These are phyloP conservation scores for Thoreauomyces humboldtii DNA, from an alignment of 192 early-diverging fungal species.

Conservation along the genomic window DNA sequence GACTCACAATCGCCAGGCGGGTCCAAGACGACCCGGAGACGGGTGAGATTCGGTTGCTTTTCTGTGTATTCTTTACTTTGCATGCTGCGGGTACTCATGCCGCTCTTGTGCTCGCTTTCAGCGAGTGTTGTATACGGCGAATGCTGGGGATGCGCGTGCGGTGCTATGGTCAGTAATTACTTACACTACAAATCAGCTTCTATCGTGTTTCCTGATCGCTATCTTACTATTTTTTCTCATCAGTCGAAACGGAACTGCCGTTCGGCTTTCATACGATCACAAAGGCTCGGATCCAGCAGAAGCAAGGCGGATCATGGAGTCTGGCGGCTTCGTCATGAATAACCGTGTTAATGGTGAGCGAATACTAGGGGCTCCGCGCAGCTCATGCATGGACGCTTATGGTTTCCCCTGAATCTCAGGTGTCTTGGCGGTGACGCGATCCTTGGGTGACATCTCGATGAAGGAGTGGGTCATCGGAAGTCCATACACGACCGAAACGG, in stretches of 20 bases:
- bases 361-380: background rate
- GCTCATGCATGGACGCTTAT: background rate
- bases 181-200: too few species aligned
- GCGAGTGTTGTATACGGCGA: conserved; percentile 89
- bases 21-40: background rate
- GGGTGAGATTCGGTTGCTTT: too few species aligned
- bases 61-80: too few species aligned
- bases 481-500: conserved; percentile 93
- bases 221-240: background rate
- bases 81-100: too few species aligned
- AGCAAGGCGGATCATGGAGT: conserved; percentile 85
- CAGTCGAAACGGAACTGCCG: conserved; percentile 76
- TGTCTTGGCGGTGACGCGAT: conserved; percentile 92
- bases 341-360: conserved; percentile 88
- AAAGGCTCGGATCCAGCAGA: conserved; percentile 92
- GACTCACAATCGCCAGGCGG: background rate
- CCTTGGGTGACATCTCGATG: conserved; percentile 92
- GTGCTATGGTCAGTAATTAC: conserved; percentile 67
- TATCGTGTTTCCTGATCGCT: too few species aligned
- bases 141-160: conserved; percentile 95
- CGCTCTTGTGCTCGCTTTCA: too few species aligned
- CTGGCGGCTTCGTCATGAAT: conserved; percentile 97
- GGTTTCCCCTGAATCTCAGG: conserved; percentile 41
- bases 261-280: conserved; percentile 95
- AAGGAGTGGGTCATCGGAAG: conserved; percentile 95